Conservation (phyloP, 2,329 filamentous ascomycete genomes). For the Piedraia hortae region DNA sequence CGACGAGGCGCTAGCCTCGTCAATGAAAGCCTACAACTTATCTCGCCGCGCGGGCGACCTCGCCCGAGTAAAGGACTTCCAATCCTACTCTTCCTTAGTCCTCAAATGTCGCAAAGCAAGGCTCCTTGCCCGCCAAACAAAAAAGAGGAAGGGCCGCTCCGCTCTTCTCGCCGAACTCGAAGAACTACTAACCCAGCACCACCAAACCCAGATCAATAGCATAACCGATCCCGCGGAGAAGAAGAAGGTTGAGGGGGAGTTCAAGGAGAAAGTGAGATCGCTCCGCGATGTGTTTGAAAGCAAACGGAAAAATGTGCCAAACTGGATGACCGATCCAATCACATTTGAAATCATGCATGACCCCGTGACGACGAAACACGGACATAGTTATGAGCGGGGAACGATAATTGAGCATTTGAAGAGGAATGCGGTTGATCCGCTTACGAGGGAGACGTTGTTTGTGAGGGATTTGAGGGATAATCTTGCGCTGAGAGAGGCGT, state of each 20-base stretch:
- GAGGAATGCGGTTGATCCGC: conserved; percentile 45
- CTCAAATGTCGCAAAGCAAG: conserved; percentile 59
- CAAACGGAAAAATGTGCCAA: conserved; percentile 32
- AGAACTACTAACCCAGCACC: conserved; percentile 21
- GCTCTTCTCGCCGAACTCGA: conserved; percentile 34
- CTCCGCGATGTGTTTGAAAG: conserved; percentile 20
- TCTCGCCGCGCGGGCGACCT: too few species aligned
- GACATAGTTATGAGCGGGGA: conserved; percentile 69
- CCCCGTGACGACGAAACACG: conserved; percentile 42
- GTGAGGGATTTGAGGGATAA: conserved; percentile 53
- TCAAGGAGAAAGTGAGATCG: conserved; percentile 19
- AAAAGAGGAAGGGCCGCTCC: conserved; percentile 26
- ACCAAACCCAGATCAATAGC: conserved; percentile 16
- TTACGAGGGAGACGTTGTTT: conserved; percentile 50
- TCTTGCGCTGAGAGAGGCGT: conserved; percentile 52
- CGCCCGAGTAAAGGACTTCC: conserved; percentile 11
- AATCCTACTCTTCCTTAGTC: conserved; percentile 37
- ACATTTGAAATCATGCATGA: conserved; percentile 12
- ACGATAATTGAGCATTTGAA: conserved; percentile 69
- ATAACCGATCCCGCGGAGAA: conserved; percentile 9
- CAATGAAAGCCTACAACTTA: conserved; percentile 39
- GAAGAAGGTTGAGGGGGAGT: conserved; percentile 18
- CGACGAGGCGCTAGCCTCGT: conserved; percentile 43
- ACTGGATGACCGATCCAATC: conserved; percentile 44
- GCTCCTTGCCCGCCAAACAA: conserved; percentile 50